These are phyloP conservation scores for Schizosaccharomyces japonicus DNA, from an alignment of 805 yeast species.

Conservation along the genomic window DNA sequence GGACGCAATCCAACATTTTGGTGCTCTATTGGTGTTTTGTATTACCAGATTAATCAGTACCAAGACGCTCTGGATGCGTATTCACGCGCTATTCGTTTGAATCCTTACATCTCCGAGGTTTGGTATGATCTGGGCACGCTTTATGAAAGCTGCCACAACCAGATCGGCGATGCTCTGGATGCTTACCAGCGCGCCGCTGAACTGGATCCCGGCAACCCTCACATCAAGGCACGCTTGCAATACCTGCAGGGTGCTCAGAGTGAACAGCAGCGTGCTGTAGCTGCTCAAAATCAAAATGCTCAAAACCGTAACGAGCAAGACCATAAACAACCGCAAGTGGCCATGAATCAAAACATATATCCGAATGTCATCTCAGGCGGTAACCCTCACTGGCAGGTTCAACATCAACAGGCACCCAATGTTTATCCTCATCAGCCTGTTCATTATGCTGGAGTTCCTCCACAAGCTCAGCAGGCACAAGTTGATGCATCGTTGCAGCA, in stretches of 20 bases:
- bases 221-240: slow-evolving; percentile 76
- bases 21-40: slow-evolving; percentile 86
- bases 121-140: slow-evolving; percentile 97
- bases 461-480: slow-evolving; percentile 11
- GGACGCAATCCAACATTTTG: slow-evolving; percentile 94
- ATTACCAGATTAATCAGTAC: slow-evolving; percentile 87
- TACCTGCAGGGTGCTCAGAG: slow-evolving; percentile 26
- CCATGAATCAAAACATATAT: slow-evolving; percentile 10
- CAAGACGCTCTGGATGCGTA: slow-evolving; percentile 94
- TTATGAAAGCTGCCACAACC: slow-evolving; percentile 92
- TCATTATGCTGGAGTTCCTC: slow-evolving; percentile 8
- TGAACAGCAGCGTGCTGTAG: slow-evolving; percentile 11
- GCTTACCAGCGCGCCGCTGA: slow-evolving; percentile 93
- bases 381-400: slow-evolving; percentile 8
- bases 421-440: slow-evolving; percentile 8
- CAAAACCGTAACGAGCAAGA: slow-evolving; percentile 10
- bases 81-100: slow-evolving; percentile 82
- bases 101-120: slow-evolving; percentile 88
- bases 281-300: slow-evolving; percentile 9
- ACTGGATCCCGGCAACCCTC: slow-evolving; percentile 81
- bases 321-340: slow-evolving; percentile 10
- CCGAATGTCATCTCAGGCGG: slow-evolving; percentile 9
- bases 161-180: slow-evolving; percentile 79
- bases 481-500: slow-evolving; percentile 15
- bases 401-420: slow-evolving; percentile 7